Conservation (phyloP, 139 green algal genomes). For the Picochlorum sp. region DNA sequence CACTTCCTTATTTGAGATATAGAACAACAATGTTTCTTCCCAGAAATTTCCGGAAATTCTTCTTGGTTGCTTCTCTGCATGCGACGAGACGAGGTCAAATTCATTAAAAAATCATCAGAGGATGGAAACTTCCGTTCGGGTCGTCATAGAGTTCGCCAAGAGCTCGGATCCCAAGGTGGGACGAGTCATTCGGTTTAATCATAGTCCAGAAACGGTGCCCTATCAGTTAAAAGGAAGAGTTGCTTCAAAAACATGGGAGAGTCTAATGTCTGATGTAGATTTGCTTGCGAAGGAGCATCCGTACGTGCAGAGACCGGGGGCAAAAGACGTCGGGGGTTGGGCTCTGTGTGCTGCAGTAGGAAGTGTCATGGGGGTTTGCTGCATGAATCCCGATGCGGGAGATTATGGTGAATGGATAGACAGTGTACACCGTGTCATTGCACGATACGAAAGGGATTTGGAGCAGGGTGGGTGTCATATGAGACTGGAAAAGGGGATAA, state of each 20-base stretch:
- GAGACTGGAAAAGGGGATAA: conserved; percentile 21
- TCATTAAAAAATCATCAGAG: too few relatives aligned
- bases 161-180: conserved; percentile 9
- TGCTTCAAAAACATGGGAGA: conserved; percentile 7
- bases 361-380: conserved; percentile 27
- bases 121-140: conserved; percentile 20
- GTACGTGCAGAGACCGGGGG: conserved; percentile 9
- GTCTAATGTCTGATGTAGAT: conserved; percentile 14
- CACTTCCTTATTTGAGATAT: too few relatives aligned
- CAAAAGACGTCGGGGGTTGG: conserved; percentile 17
- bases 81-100: too few relatives aligned
- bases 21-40: too few relatives aligned
- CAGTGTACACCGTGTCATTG: conserved; percentile 3
- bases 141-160: conserved; percentile 30
- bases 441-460: conserved; percentile 16
- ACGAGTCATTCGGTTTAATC: conserved; percentile 27
- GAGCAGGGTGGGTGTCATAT: conserved; percentile 24
- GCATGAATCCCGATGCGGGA: conserved; percentile 22
- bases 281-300: conserved; percentile 23
- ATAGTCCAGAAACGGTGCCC: conserved; percentile 17
- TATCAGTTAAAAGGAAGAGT: conserved; percentile 16
- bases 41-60: too few relatives aligned
- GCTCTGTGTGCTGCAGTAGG: conserved; percentile 15
- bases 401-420: conserved; percentile 27
- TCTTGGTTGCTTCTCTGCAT: too few relatives aligned